Conservation (phyloP, 495 filamentous ascomycete species). For the Xylaria acuta region DNA sequence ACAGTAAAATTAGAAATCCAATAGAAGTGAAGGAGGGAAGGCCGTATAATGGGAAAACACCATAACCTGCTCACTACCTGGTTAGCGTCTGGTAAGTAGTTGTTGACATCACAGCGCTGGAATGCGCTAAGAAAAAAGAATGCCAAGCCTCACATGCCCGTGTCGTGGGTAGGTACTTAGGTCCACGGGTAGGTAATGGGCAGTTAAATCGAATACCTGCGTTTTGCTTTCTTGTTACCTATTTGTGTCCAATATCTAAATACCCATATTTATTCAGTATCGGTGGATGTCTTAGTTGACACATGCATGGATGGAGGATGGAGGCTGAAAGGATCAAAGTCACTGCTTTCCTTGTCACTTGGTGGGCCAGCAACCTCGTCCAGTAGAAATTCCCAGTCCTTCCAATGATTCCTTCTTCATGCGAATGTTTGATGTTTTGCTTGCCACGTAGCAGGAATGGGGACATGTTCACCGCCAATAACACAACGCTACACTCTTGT, state of each 20-base stretch:
- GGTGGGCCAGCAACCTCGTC: no score
- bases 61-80: not conserved
- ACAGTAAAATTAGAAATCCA: not conserved
- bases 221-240: not conserved
- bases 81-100: not conserved
- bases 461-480: not conserved
- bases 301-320: no score
- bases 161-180: no score
- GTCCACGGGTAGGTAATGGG: no score
- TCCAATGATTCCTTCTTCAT: not conserved
- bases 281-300: not conserved
- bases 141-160: slow-evolving; percentile 7
- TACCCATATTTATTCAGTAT: not conserved
- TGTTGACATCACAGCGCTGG: slow-evolving; percentile 14
- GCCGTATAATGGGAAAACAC: not conserved
- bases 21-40: not conserved
- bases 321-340: not conserved
- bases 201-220: not conserved
- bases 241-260: not conserved
- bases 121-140: not conserved
- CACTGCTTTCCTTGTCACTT: no score
- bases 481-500: not conserved
- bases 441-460: not conserved
- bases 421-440: not conserved
- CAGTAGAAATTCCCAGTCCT: no score